Evolutionary conservation across 1,139 yeast genomes (phyloP).

Genomic region (Blastobotrys arbuscula): DNA sequence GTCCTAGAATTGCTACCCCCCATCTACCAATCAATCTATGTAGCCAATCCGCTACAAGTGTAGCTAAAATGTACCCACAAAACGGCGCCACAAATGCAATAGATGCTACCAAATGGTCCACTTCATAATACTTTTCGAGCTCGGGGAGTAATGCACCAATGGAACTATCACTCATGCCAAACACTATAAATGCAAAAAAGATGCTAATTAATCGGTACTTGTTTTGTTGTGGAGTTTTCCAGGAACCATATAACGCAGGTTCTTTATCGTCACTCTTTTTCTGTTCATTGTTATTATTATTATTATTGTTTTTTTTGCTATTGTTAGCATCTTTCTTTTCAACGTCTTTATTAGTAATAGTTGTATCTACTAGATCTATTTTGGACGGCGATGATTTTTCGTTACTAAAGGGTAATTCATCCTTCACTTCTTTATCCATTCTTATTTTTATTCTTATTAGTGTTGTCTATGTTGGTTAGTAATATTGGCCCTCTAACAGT

Average conservation of each 20-base stretch:
- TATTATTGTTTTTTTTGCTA: neutral
- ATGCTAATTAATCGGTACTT: slow-evolving; percentile 20
- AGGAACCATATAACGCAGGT: slow-evolving; percentile 7
- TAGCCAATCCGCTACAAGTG: slow-evolving; percentile 31
- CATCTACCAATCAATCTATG: slow-evolving; percentile 42
- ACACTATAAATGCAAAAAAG: slow-evolving; percentile 27
- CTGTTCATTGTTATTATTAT: neutral
- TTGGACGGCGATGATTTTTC: no score
- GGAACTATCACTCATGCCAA: slow-evolving; percentile 31
- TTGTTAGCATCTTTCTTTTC: neutral
- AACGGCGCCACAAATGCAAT: slow-evolving; percentile 30
- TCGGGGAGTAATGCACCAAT: slow-evolving; percentile 28
- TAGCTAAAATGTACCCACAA: slow-evolving; percentile 37
- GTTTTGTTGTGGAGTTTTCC: slow-evolving; percentile 25
- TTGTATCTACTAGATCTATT: no score
- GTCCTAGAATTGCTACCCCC: slow-evolving; percentile 38
- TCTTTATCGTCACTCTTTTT: neutral
- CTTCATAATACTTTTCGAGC: slow-evolving; percentile 27
- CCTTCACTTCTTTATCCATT: no score
- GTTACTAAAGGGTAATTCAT: no score
- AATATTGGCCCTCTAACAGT: no score
- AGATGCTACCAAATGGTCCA: slow-evolving; percentile 27
- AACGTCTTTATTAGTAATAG: neutral
- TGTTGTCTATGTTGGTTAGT: no score
- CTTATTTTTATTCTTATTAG: no score